Evolutionary conservation across 1,284 basidiomycete species (phyloP).

Genomic region (Trametes sp.): DNA sequence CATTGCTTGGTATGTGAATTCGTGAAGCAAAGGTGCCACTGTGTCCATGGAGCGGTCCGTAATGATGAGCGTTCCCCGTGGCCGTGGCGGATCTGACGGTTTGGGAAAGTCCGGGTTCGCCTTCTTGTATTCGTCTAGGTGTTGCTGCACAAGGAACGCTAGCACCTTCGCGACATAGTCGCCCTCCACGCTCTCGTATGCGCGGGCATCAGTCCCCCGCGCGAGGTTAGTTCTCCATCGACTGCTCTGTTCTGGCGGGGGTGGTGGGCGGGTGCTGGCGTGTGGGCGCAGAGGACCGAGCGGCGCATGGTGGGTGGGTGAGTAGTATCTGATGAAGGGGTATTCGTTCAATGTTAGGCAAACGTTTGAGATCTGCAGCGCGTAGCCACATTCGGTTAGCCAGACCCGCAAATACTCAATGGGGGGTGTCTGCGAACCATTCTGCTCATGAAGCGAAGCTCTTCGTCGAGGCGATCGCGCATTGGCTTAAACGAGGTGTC

Average conservation of each 20-base stretch:
- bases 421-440: conserved; percentile 52
- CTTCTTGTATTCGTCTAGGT: conserved; percentile 87
- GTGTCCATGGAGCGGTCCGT: conserved; percentile 97
- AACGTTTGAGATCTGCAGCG: conserved; percentile 81
- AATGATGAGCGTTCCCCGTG: conserved; percentile 87
- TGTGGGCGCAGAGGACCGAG: conserved; percentile 85
- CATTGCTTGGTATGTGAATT: conserved; percentile 99
- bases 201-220: conserved; percentile 68
- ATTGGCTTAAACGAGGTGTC: conserved; percentile 66
- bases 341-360: conserved; percentile 94
- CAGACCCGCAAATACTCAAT: not conserved
- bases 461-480: conserved; percentile 80
- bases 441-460: conserved; percentile 78
- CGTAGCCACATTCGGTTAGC: not conserved
- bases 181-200: conserved; percentile 69
- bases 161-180: conserved; percentile 81
- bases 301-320: conserved; percentile 84
- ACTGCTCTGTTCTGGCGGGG: conserved; percentile 65
- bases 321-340: conserved; percentile 94
- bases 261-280: conserved; percentile 62
- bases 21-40: conserved; percentile 90
- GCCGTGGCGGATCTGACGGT: conserved; percentile 67
- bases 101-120: conserved; percentile 89
- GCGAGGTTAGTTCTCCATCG: conserved; percentile 81
- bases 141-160: conserved; percentile 83